Base-by-base conservation (phyloP, 169 alveolate species). In the Plasmodium fragile region DNA sequence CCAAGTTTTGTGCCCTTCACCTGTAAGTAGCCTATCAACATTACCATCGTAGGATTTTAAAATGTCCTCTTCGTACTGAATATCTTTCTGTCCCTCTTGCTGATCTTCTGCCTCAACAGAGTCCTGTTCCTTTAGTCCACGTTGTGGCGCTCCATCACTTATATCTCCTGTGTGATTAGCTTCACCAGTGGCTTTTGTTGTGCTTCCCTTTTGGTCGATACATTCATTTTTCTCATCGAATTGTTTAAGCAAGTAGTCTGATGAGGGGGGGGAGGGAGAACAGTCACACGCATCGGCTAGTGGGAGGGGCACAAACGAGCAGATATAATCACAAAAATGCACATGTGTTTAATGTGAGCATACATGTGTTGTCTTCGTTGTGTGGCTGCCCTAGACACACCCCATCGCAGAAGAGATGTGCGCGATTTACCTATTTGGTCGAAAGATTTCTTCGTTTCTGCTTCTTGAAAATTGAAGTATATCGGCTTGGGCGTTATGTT, bases 401-500 rank as follows among this genome's bases (percentile, higher is more conserved):
- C 28, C 83, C 36, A 36, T 81, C 92, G 28, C 41, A 45, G 32
- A 69, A 78, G 34, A 89, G 28, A 22, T 70, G 75, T 34, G 78
- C 36, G 53, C 55, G 82, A 72, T 53, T 79, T 85, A 90, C 96
- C 84, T 39, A 87, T 87, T 87, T 79, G 87, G 71, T 87, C 93
- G 32, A 87, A 87, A 16, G 93, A 78, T 59, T 87, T 87, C 81
- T 87, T 87, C 52, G 93, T 59, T 79, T 87, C 93, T 16, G 89
- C 28, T 59, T 87, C 93, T 78, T 78, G 87, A 78, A 87, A 87
- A 43, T 78, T 87, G 45, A 87, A 87, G 81, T 87, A 87, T 87
- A 87, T 87, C 13, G 93, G 93, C 55, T 87, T 87, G 16, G 93
- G 93, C 18, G 93, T 87, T 87, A 87, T 87, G 39, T 87, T 87